Conservation (phyloP, 495 filamentous ascomycete species). For the Annulohypoxylon stygium region DNA sequence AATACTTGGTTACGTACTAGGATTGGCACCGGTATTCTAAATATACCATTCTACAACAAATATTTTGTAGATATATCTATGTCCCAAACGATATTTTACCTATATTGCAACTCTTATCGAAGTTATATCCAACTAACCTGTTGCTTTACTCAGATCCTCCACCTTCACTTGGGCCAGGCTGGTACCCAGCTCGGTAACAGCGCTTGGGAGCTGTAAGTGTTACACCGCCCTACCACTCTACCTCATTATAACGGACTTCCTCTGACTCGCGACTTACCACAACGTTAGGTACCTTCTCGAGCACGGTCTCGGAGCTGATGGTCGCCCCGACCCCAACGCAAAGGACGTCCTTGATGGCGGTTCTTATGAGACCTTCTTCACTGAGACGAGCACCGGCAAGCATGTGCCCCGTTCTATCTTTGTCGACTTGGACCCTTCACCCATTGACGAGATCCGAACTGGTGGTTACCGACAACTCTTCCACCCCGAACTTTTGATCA, state of each 20-base stretch:
- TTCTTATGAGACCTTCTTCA: constrained; percentile 92
- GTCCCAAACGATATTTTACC: background rate
- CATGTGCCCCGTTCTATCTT: constrained; percentile 92
- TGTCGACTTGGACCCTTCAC: constrained; percentile 89
- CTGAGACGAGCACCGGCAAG: constrained; percentile 87
- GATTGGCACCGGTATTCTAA: constrained; percentile 16
- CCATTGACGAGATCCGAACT: constrained; percentile 91
- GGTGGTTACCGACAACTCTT: constrained; percentile 87
- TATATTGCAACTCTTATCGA: constrained; percentile 16
- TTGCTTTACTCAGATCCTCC: constrained; percentile 72
- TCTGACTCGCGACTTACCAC: constrained; percentile 23
- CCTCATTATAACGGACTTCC: constrained; percentile 5
- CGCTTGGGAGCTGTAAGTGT: constrained; percentile 91
- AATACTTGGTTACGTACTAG: constrained; percentile 13
- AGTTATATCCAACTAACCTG: constrained; percentile 24
- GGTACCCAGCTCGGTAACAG: constrained; percentile 93
- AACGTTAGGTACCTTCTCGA: constrained; percentile 84
- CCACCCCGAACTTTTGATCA: constrained; percentile 89
- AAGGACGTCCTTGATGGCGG: constrained; percentile 73
- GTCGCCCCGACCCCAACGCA: constrained; percentile 72
- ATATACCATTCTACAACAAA: constrained; percentile 5
- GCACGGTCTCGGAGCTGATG: constrained; percentile 86
- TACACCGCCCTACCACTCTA: constrained; percentile 56
- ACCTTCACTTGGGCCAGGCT: constrained; percentile 94
- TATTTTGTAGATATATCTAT: constrained; percentile 10